Evolutionary conservation across 129 eudicot species (phyloP).

Genomic region (Centaurea solstitialis): DNA sequence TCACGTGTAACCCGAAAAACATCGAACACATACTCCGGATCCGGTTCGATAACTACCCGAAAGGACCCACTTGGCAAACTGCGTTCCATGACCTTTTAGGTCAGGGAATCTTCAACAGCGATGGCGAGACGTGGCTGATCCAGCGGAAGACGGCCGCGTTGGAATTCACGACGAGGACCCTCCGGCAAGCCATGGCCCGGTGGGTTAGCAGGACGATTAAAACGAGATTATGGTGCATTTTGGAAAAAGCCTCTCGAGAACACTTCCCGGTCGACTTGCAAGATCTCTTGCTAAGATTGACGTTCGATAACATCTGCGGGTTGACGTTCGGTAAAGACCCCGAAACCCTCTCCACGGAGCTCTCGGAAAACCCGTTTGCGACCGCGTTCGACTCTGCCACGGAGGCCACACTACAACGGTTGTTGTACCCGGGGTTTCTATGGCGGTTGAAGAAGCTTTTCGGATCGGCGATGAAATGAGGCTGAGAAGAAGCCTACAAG

Average conservation of each 20-base stretch:
- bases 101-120: slow-evolving; percentile 82
- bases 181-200: slow-evolving; percentile 87
- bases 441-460: slow-evolving; percentile 65
- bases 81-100: slow-evolving; percentile 88
- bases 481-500: slow-evolving; percentile 47
- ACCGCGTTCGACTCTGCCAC: slow-evolving; percentile 80
- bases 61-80: slow-evolving; percentile 83
- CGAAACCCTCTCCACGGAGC: slow-evolving; percentile 58
- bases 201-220: slow-evolving; percentile 82
- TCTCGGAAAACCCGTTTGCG: slow-evolving; percentile 75
- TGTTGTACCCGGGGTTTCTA: slow-evolving; percentile 71
- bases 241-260: slow-evolving; percentile 50
- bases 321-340: slow-evolving; percentile 86
- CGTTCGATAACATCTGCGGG: slow-evolving; percentile 85
- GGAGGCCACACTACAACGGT: slow-evolving; percentile 67
- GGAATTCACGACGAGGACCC: slow-evolving; percentile 82
- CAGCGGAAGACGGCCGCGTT: slow-evolving; percentile 86
- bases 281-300: slow-evolving; percentile 65
- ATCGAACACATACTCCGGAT: slow-evolving; percentile 74
- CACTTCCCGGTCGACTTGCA: slow-evolving; percentile 64
- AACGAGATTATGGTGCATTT: slow-evolving; percentile 61
- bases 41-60: slow-evolving; percentile 81
- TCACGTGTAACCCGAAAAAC: slow-evolving; percentile 79
- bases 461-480: slow-evolving; percentile 57
- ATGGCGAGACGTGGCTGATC: slow-evolving; percentile 81